Evolutionary conservation across 169 alveolate species (phyloP).

Genomic region (Cryptosporidium sp.): DNA sequence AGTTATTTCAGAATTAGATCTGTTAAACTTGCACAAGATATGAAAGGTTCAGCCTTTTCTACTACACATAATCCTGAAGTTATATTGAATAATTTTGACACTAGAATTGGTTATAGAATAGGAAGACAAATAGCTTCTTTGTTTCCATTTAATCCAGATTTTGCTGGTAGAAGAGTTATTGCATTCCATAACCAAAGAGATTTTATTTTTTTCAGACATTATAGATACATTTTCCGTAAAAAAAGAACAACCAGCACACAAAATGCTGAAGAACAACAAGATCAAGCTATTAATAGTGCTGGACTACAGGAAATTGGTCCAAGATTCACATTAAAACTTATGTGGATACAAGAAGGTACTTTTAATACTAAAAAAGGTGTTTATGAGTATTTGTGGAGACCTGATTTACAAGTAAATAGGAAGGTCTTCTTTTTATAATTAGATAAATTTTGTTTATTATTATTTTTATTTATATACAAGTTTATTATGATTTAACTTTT

Average conservation of each 20-base stretch:
- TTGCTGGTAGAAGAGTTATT: slow-evolving; percentile 95
- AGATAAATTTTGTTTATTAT: background rate
- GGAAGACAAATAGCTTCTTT: slow-evolving; percentile 97
- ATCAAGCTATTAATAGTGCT: slow-evolving; percentile 87
- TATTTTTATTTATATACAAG: background rate
- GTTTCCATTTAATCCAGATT: slow-evolving; percentile 96
- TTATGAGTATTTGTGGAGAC: slow-evolving; percentile 91
- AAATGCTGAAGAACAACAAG: slow-evolving; percentile 51
- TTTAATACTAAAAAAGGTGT: slow-evolving; percentile 87
- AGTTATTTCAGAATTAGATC: slow-evolving; percentile 90
- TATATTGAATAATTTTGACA: slow-evolving; percentile 94
- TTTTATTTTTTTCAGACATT: slow-evolving; percentile 98
- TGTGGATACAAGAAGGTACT: slow-evolving; percentile 92
- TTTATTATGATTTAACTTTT: background rate
- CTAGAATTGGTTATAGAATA: slow-evolving; percentile 96
- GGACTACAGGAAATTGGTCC: slow-evolving; percentile 99
- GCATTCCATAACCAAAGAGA: slow-evolving; percentile 99
- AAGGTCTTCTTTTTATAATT: slow-evolving; percentile 87
- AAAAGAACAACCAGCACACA: background rate
- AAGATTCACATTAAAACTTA: slow-evolving; percentile 95
- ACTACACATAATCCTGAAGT: slow-evolving; percentile 96
- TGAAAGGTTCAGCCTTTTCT: slow-evolving; percentile 89
- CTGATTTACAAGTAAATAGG: slow-evolving; percentile 93
- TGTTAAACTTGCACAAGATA: slow-evolving; percentile 87
- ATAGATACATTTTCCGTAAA: slow-evolving; percentile 90